Evolutionary conservation across 2,329 filamentous ascomycete species (phyloP).

Genomic region (Apiospora rasikravindrae): DNA sequence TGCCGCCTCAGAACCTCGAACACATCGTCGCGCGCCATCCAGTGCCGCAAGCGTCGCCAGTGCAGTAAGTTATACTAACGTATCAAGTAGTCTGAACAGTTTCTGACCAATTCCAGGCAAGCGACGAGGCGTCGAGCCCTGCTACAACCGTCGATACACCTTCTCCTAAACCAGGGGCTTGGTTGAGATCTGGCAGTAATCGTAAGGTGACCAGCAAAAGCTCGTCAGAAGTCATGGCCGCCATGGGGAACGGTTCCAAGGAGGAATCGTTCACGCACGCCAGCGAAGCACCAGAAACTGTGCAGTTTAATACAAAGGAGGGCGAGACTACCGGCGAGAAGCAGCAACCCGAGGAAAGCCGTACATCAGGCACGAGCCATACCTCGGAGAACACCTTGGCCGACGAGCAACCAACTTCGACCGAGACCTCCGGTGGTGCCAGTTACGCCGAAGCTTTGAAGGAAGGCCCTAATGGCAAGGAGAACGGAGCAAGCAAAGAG

Average conservation of each 20-base stretch:
- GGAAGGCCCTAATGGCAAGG: slow-evolving; percentile 9
- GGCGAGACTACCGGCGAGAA: background rate
- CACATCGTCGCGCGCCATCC: slow-evolving; percentile 3
- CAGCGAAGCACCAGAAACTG: slow-evolving; percentile 23
- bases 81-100: background rate
- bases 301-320: background rate
- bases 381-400: slow-evolving; percentile 18
- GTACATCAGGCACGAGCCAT: slow-evolving; percentile 8
- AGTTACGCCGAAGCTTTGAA: slow-evolving; percentile 24
- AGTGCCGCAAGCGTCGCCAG: slow-evolving; percentile 4
- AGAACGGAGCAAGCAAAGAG: background rate
- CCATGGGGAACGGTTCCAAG: slow-evolving; percentile 7
- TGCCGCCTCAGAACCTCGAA: background rate
- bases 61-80: background rate
- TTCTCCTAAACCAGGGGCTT: slow-evolving; percentile 12
- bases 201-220: background rate
- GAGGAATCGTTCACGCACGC: slow-evolving; percentile 23
- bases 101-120: background rate
- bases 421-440: slow-evolving; percentile 19
- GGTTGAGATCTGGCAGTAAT: background rate
- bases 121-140: slow-evolving; percentile 6
- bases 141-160: slow-evolving; percentile 14
- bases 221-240: background rate
- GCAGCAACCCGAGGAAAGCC: slow-evolving; percentile 4
- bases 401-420: slow-evolving; percentile 10